These are phyloP conservation scores for Oryza australiensis DNA, from an alignment of 176 grass and related monocot species.

Conservation along the genomic window DNA sequence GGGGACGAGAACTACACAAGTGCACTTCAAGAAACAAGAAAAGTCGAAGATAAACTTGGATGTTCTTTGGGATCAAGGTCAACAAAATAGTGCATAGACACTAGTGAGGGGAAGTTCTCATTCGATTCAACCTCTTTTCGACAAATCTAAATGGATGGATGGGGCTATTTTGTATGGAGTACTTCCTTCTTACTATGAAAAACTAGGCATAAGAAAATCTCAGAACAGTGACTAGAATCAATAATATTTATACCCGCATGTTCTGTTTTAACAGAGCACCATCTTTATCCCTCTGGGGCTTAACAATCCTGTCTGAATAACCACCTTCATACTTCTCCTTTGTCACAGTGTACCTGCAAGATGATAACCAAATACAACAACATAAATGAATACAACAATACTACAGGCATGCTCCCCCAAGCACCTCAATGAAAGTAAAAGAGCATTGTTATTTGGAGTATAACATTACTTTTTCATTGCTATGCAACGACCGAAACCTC, in stretches of 20 bases:
- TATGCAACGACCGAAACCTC: slow-evolving; percentile 94
- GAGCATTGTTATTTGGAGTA: slow-evolving; percentile 8
- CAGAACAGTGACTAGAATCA: slow-evolving; percentile 25
- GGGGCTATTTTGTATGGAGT: not conserved
- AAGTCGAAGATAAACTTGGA: not conserved
- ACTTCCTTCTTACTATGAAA: not conserved
- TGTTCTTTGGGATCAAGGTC: not conserved
- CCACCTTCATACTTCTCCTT: slow-evolving; percentile 58
- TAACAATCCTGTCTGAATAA: slow-evolving; percentile 62
- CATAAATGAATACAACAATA: slow-evolving; percentile 8
- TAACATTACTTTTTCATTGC: slow-evolving; percentile 91
- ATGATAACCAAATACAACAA: slow-evolving; percentile 27
- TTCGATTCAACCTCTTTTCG: not conserved
- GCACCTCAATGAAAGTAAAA: slow-evolving; percentile 27
- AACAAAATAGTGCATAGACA: slow-evolving; percentile 2
- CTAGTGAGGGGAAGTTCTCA: not conserved
- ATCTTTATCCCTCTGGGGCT: slow-evolving; percentile 66
- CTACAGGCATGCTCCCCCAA: not conserved
- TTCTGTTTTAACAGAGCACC: slow-evolving; percentile 52
- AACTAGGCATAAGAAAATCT: not conserved
- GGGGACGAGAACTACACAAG: not conserved
- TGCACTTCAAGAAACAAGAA: not conserved
- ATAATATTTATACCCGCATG: slow-evolving; percentile 65
- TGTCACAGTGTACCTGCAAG: slow-evolving; percentile 66
- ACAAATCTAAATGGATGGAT: slow-evolving; percentile 8